Evolutionary conservation across 129 eudicot species (phyloP), one percentile per base, ranked within the genome.

Genomic region (Chrysanthemum makinoi): DNA sequence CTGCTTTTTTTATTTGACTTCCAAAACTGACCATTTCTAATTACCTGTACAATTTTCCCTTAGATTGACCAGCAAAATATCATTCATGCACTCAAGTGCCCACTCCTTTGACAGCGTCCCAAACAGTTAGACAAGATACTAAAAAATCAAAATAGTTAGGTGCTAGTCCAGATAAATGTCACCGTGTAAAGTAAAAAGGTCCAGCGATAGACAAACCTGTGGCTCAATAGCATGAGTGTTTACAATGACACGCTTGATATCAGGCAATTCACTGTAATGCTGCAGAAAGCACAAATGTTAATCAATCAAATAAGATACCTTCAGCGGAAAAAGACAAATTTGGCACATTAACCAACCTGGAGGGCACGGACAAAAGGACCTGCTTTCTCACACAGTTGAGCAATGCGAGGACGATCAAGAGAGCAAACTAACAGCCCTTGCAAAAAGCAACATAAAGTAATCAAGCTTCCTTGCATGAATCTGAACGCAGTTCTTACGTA

Each of bases 371-470:
- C 82, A 76, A 81, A 93, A 11, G 89, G 96, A 72, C 98, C 98
- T 60, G 95, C 95, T 83, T 93, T 87, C 72, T n/a, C n/a, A n/a
- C n/a, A n/a, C n/a, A n/a, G n/a, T n/a, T n/a, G n/a, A n/a, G n/a
- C n/a, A n/a, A 26, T 26, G 2, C 3, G 30, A n/a, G 30, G 30
- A 26, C 30, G n/a, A 26, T 26, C 30, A 26, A 26, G 30, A 26
- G 30, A 26, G 30, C 30, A 26, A 26, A 26, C 3, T 26, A 26
- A 26, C 4, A 26, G 30, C 89, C 79, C 49, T 87, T 93, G 56
- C 96, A 96, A 83, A 89, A 96, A 56, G 98, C 98, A 71, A 93
- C 98, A 78, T 93, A 89, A 10, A 95, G 98, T 51, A 93, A 93
- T 49, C 96, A 89, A 56, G 87, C 2, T 24, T 24, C 28, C 30